Evolutionary conservation across 257 asterid species (phyloP), one percentile per base, ranked within the genome.

Genomic region (Buddleja alternifolia): DNA sequence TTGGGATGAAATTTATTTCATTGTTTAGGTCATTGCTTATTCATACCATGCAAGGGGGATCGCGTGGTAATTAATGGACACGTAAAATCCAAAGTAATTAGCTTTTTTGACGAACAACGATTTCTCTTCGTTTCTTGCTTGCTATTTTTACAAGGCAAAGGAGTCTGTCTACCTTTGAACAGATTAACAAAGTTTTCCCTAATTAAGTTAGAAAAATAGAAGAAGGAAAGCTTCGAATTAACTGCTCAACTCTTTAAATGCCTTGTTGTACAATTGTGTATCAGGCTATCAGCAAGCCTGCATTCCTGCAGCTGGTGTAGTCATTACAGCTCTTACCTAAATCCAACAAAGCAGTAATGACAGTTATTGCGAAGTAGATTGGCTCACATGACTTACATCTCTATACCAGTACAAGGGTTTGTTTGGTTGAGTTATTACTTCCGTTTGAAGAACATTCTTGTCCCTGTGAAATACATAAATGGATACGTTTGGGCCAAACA

Each of bases 261-360:
- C 80, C 37, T 12, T 41, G 41, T 29, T 9, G 78, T 67, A 42
- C 71, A 60, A 54, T 54, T 70, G 65, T 24, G 72, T 11, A 47
- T 44, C n/a, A n/a, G n/a, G n/a, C n/a, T n/a, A n/a, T n/a, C 37
- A 68, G 67, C 64, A 71, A 60, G 60, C 45, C 71, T 69, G 78
- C 74, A 59, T 70, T 73, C 74, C 64, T 75, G n/a, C n/a, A n/a
- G 60, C 72, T 66, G 80, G 69, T 75, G 66, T 60, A 77, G 51
- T 60, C 82, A 81, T 78, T 77, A 80, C 77, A 70, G 42, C 82
- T 63, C 83, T 60, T 78, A 80, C 82, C 86, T 77, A 75, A 71
- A 72, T 69, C 80, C 80, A 41, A 29, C 79, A 41, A n/a, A 24
- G 74, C 69, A 69, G 79, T 83, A 68, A 78, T 73, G 82, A 23